Evolutionary conservation across 306 rosid species (phyloP), one percentile per base, ranked within the genome.

Genomic region (Astragalus membranaceus): DNA sequence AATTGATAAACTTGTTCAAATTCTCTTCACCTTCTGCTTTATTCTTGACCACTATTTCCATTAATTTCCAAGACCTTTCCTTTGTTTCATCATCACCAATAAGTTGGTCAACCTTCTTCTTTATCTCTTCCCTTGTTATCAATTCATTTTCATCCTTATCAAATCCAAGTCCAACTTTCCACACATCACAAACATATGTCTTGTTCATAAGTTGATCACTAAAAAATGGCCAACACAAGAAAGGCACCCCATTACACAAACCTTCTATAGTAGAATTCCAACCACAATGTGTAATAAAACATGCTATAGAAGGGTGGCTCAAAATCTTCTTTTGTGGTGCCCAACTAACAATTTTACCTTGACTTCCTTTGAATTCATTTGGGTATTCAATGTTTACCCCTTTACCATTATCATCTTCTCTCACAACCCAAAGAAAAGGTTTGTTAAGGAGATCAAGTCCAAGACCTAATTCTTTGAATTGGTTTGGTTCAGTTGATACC

Each of bases 241-340:
- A 83, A 43, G 88, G 84, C 0, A 81, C 69, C 48, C 87, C 94
- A 69, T 14, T 59, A 44, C 30, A 64, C 2, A 85, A 23, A 53
- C 93, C 85, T 55, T 88, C 93, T 1, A 85, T 26, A 2, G 88
- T 81, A 11, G 92, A 85, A 63, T 81, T 88, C 88, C 88, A 85
- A 50, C 92, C 88, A 49, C 90, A 88, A 2, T 88, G 89, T 52
- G 75, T 84, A 20, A 86, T 17, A 54, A 86, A 84, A 72, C 84
- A 75, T 32, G 78, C 84, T 57, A 65, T 58, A 2, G 81, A 41
- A 70, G 78, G 75, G 62, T 80, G 80, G 3, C 23, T 20, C 51
- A 85, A 55, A 6, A 75, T 71, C 64, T 72, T 78, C 68, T 70
- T 78, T 7, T 88, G 91, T 8, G 95, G 89, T 2, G 86, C 81